These are phyloP conservation scores for Colletotrichum sp. DNA, from an alignment of 2,329 filamentous ascomycete genomes.

Conservation along the genomic window DNA sequence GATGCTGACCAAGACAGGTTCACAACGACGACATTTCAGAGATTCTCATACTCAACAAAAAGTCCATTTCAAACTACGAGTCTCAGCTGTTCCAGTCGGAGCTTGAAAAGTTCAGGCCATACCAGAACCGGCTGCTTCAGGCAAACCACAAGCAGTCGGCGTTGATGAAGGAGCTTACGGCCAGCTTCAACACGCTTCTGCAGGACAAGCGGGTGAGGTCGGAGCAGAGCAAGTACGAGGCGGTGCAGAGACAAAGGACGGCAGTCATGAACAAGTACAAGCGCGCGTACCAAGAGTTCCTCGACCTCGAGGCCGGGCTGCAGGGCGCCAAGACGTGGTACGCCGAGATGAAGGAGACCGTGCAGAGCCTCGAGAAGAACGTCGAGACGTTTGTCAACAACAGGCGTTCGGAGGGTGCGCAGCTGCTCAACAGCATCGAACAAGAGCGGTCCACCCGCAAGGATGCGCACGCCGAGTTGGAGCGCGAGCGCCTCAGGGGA, in stretches of 20 bases:
- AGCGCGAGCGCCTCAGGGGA: constrained; percentile 83
- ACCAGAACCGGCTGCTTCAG: constrained; percentile 89
- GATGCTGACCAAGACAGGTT: constrained; percentile 60
- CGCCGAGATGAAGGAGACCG: constrained; percentile 92
- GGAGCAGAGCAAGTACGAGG: constrained; percentile 95
- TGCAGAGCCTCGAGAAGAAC: constrained; percentile 91
- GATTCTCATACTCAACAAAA: constrained; percentile 97
- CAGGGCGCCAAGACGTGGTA: constrained; percentile 93
- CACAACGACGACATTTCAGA: constrained; percentile 98
- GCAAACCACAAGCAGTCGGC: constrained; percentile 95
- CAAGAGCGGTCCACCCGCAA: constrained; percentile 71
- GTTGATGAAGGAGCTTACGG: constrained; percentile 92
- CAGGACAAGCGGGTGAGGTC: constrained; percentile 93
- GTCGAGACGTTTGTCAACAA: constrained; percentile 98
- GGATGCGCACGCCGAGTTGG: constrained; percentile 72
- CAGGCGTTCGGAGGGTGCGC: constrained; percentile 85
- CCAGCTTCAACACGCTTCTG: constrained; percentile 83
- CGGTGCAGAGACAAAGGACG: constrained; percentile 81
- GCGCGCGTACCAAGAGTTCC: constrained; percentile 89
- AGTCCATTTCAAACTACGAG: constrained; percentile 91
- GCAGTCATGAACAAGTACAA: constrained; percentile 87
- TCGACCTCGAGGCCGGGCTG: constrained; percentile 86
- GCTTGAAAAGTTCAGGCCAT: constrained; percentile 94
- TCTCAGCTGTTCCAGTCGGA: constrained; percentile 92
- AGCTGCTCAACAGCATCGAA: constrained; percentile 88